Evolutionary conservation across 345 rosid species (phyloP).

Genomic region (Gynandropsis gynandra): DNA sequence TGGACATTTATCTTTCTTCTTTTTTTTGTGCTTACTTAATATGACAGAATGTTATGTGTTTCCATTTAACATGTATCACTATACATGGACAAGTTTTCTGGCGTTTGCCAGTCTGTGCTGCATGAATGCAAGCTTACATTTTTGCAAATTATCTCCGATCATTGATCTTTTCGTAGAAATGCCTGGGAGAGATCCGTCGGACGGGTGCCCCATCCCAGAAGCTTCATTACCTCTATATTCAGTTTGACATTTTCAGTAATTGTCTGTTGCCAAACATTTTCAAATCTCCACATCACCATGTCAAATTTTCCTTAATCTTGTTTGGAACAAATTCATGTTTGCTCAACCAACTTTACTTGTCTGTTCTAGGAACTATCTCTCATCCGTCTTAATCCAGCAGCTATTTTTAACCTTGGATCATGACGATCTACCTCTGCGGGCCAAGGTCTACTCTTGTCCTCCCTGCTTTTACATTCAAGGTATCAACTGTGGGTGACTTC

Average conservation of each 20-base stretch:
- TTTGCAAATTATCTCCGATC: slow-evolving; percentile 93
- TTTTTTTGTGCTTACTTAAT: no score
- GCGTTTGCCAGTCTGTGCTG: slow-evolving; percentile 87
- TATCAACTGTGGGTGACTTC: slow-evolving; percentile 13
- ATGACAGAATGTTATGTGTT: not conserved
- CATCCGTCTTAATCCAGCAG: slow-evolving; percentile 92
- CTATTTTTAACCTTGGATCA: slow-evolving; percentile 96
- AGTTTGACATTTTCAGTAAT: slow-evolving; percentile 9
- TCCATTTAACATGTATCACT: slow-evolving; percentile 69
- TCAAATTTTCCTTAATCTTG: not conserved
- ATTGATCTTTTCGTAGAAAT: slow-evolving; percentile 98
- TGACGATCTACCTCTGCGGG: slow-evolving; percentile 87
- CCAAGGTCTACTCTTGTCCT: slow-evolving; percentile 45
- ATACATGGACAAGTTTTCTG: slow-evolving; percentile 97
- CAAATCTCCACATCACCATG: no score
- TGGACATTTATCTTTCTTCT: no score
- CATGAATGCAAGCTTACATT: slow-evolving; percentile 97
- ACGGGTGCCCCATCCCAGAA: slow-evolving; percentile 45
- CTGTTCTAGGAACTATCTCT: slow-evolving; percentile 87
- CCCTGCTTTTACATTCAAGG: slow-evolving; percentile 14
- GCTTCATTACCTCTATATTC: slow-evolving; percentile 7
- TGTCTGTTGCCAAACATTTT: no score
- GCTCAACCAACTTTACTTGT: slow-evolving; percentile 26
- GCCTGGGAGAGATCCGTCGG: slow-evolving; percentile 99
- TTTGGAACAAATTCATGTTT: not conserved